Evolutionary conservation across 257 asterid species (phyloP).

Genomic region (Ocimum tenuiflorum): DNA sequence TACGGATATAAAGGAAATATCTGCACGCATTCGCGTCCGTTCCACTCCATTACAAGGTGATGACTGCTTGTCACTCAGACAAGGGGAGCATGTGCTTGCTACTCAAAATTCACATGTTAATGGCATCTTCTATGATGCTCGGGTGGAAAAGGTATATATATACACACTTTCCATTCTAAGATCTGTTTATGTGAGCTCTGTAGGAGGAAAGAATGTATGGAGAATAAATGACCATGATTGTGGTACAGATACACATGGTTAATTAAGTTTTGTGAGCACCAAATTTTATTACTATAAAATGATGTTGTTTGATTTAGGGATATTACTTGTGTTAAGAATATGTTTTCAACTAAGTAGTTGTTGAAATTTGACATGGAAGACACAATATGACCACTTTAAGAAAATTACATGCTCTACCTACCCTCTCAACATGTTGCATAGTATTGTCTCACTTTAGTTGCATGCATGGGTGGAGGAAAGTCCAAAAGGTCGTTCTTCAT

Average conservation of each 20-base stretch:
- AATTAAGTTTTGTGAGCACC: conserved; percentile 3
- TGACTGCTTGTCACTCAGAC: conserved; percentile 37
- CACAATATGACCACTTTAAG: not conserved
- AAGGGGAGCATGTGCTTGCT: conserved; percentile 39
- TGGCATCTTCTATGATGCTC: conserved; percentile 33
- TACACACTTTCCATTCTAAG: not conserved
- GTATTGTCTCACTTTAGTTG: not conserved
- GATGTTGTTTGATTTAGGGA: not conserved
- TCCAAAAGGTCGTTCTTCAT: not conserved
- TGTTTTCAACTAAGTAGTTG: conserved; percentile 4
- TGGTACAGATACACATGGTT: not conserved
- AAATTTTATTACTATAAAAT: not conserved
- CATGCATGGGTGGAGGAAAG: conserved; percentile 3
- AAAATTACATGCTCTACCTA: not conserved
- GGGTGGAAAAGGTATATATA: conserved; percentile 34
- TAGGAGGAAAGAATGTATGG: conserved; percentile 10
- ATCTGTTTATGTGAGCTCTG: not conserved
- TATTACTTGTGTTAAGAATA: not conserved
- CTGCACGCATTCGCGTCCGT: conserved; percentile 40
- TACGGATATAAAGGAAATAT: conserved; percentile 34
- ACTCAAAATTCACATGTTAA: conserved; percentile 18
- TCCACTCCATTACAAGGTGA: conserved; percentile 49
- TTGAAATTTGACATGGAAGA: not conserved
- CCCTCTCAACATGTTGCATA: not conserved
- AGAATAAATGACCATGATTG: not conserved